Conservation (phyloP, 1,139 yeast species). For the Geotrichum aggregatum region DNA sequence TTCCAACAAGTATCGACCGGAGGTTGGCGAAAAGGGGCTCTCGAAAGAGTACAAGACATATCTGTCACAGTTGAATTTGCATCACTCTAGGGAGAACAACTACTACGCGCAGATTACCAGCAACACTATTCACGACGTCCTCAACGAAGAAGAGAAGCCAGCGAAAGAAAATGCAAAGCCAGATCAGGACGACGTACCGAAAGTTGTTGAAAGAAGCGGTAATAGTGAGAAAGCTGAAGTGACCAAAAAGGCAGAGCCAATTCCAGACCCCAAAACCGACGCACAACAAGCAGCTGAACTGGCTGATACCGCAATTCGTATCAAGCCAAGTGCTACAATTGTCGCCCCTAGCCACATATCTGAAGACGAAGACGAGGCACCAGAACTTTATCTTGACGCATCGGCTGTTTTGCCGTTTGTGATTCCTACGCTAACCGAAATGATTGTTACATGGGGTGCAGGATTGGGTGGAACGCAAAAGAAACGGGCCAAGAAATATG, state of each 20-base stretch:
- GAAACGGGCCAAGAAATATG: slow-evolving; percentile 37
- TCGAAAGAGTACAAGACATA: slow-evolving; percentile 39
- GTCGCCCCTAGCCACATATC: slow-evolving; percentile 17
- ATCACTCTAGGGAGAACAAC: slow-evolving; percentile 29
- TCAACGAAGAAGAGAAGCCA: slow-evolving; percentile 15
- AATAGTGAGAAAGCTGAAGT: slow-evolving; percentile 8
- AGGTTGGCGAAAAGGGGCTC: slow-evolving; percentile 61
- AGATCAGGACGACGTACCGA: slow-evolving; percentile 11
- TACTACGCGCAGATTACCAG: slow-evolving; percentile 25
- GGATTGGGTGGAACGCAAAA: slow-evolving; percentile 41
- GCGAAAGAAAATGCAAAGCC: slow-evolving; percentile 13
- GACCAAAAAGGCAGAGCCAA: neutral
- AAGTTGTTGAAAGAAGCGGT: slow-evolving; percentile 8
- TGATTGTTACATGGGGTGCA: slow-evolving; percentile 44
- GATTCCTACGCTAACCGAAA: slow-evolving; percentile 41
- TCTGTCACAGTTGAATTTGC: slow-evolving; percentile 34
- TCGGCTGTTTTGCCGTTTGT: slow-evolving; percentile 37
- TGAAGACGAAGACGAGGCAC: slow-evolving; percentile 25
- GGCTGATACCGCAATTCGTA: slow-evolving; percentile 18
- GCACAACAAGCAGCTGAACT: slow-evolving; percentile 19
- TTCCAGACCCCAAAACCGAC: slow-evolving; percentile 19
- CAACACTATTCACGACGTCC: slow-evolving; percentile 19
- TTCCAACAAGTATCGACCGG: slow-evolving; percentile 75
- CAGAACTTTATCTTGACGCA: slow-evolving; percentile 36
- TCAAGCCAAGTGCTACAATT: slow-evolving; percentile 19